phyloP scores from a whole-genome alignment of 2,329 filamentous ascomycete genomes.

The Furcasterigmium sp. region DNA sequence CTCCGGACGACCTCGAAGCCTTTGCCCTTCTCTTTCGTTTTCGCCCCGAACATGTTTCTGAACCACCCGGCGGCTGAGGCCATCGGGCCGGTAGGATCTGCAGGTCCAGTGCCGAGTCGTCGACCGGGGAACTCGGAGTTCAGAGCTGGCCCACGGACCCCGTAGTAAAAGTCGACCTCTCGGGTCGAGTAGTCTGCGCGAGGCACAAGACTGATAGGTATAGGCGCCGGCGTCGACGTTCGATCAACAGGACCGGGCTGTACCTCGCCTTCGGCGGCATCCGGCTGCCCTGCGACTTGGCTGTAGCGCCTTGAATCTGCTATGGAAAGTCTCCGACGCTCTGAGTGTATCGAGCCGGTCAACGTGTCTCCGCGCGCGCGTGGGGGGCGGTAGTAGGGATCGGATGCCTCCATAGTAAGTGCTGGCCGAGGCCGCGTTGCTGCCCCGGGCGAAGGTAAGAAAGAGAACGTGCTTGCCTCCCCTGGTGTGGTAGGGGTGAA shows the following conservation, averaged over 20 bases:
- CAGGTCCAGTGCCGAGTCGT: conserved; percentile 86
- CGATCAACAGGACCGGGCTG: conserved; percentile 23
- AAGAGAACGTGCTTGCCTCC: conserved; percentile 68
- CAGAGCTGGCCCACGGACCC: conserved; percentile 80
- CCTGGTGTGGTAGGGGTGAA: conserved; percentile 70
- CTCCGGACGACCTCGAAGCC: conserved; percentile 96
- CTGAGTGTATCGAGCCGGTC: conserved; percentile 26
- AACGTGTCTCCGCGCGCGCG: conserved; percentile 62
- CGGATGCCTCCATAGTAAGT: conserved; percentile 46
- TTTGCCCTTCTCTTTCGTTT: conserved; percentile 91
- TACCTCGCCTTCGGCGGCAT: conserved; percentile 27
- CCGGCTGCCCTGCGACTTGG: conserved; percentile 17
- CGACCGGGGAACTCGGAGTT: conserved; percentile 76
- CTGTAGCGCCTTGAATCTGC: conserved; percentile 30
- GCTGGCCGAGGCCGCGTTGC: conserved; percentile 38
- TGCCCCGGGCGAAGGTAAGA: conserved; percentile 52
- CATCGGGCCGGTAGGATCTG: conserved; percentile 88
- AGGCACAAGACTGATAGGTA: conserved; percentile 42
- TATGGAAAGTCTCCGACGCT: conserved; percentile 22
- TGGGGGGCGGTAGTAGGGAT: conserved; percentile 87
- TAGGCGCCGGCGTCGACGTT: conserved; percentile 38
- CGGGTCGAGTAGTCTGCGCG: conserved; percentile 85
- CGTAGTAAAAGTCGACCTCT: conserved; percentile 96
- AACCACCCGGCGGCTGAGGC: conserved; percentile 89
- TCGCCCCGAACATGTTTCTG: conserved; percentile 70